Evolutionary conservation across 352 stramenopile species (phyloP), one percentile per base, ranked within the genome.

Genomic region (Phytophthora idaei): DNA sequence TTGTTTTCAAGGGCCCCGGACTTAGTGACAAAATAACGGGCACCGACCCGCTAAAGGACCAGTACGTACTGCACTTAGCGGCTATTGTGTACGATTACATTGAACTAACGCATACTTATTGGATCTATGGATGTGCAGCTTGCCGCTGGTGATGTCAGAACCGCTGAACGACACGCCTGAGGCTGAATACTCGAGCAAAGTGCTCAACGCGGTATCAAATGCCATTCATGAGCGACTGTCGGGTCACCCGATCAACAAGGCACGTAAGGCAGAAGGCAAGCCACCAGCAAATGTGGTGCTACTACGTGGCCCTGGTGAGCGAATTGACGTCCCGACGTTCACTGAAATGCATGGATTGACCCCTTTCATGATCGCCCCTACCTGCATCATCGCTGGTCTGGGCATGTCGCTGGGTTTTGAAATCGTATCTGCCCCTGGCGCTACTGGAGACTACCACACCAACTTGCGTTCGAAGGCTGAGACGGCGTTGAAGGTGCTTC

Each of bases 331-430:
- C 27, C 74, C 83, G n/a, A 81, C 83, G 4, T 96, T 96, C 49
- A 71, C 87, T 36, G 78, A 94, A 7, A 85, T 91, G 64, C 89
- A 96, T 72, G 87, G 84, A 12, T 66, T 96, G 27, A 90, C 76
- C 47, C 70, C 87, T 25, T 96, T 96, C 64, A 96, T 96, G 89
- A 94, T 96, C 47, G 89, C 89, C 12, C 89, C 89, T 2, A 96
- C 89, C 14, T 96, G 89, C 57, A 96, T 96, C 69, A 96, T 96
- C 34, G 89, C 89, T 15, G 89, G 89, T 28, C 67, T 96, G 25
- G 89, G 89, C 36, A 95, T 93, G 84, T 96, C 89, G 12, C 59
- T 96, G 29, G 89, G 81, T 25, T 92, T 96, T 69, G 81, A 94
- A 31, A 71, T 96, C 5, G 67, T 82, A 39, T 83, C 81, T 54